These are phyloP conservation scores for Rhododendron kiyosumense DNA, from an alignment of 148 eudicot species.

Conservation along the genomic window DNA sequence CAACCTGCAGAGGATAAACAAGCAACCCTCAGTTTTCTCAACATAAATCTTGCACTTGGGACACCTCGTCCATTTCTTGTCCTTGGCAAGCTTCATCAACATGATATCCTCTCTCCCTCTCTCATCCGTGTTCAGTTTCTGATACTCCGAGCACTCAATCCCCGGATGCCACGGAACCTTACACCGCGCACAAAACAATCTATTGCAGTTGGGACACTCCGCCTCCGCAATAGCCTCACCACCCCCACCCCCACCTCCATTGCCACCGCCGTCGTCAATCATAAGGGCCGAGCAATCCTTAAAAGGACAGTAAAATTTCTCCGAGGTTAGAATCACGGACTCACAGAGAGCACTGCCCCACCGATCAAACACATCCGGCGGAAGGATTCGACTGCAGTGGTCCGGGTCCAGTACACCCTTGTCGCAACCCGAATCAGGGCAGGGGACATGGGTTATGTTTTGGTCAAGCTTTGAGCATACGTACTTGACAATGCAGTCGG, in stretches of 20 bases:
- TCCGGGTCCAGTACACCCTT: constrained; percentile 38
- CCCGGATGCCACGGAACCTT: constrained; percentile 64
- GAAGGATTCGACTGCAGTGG: constrained; percentile 35
- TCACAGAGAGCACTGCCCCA: constrained; percentile 50
- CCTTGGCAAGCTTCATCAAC: constrained; percentile 50
- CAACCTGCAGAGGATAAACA: constrained; percentile 56
- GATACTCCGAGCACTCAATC: constrained; percentile 43
- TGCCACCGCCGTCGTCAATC: constrained; percentile 22
- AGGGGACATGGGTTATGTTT: constrained; percentile 26
- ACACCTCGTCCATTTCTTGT: constrained; percentile 57
- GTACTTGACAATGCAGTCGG: constrained; percentile 33
- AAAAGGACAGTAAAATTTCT: constrained; percentile 49
- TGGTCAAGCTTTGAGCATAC: constrained; percentile 41
- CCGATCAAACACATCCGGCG: constrained; percentile 37
- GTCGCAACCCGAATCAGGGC: constrained; percentile 32
- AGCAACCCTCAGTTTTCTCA: constrained; percentile 53
- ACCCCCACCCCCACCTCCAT: not conserved
- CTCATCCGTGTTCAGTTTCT: constrained; percentile 43
- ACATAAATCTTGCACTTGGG: constrained; percentile 55
- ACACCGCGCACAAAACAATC: constrained; percentile 62
- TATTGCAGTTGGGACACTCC: constrained; percentile 48
- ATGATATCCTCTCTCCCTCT: constrained; percentile 49
- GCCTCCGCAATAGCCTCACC: constrained; percentile 23
- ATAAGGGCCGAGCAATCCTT: constrained; percentile 49
- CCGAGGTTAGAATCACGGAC: constrained; percentile 35